Evolutionary conservation across 495 filamentous ascomycete genomes (phyloP).

Genomic region (Aspergillus leporis): DNA sequence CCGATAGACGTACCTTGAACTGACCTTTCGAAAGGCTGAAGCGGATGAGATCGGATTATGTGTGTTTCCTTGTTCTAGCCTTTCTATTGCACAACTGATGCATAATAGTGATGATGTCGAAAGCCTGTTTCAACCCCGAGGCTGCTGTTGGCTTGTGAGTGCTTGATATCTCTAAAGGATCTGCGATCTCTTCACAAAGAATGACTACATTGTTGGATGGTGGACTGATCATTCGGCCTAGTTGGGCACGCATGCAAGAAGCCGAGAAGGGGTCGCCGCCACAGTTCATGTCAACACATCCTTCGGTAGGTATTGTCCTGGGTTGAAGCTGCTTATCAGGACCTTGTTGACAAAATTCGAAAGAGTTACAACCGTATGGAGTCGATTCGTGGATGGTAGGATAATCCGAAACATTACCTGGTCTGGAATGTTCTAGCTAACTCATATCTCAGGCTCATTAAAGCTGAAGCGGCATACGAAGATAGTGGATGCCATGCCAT

Average conservation of each 20-base stretch:
- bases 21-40: slow-evolving; percentile 39
- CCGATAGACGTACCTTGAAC: background rate
- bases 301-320: slow-evolving; percentile 55
- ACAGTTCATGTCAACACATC: slow-evolving; percentile 86
- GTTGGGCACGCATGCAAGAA: slow-evolving; percentile 75
- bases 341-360: background rate
- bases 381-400: slow-evolving; percentile 65
- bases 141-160: slow-evolving; percentile 64
- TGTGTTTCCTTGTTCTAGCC: slow-evolving; percentile 32
- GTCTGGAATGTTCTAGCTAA: slow-evolving; percentile 5
- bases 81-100: slow-evolving; percentile 27
- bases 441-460: slow-evolving; percentile 27
- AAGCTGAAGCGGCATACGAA: slow-evolving; percentile 35
- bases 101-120: slow-evolving; percentile 58
- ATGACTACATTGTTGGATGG: background rate
- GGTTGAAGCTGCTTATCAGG: background rate
- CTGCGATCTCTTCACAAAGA: background rate
- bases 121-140: slow-evolving; percentile 70
- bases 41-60: slow-evolving; percentile 88
- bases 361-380: slow-evolving; percentile 68
- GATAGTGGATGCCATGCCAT: slow-evolving; percentile 36
- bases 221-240: slow-evolving; percentile 19
- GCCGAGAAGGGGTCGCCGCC: slow-evolving; percentile 58
- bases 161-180: background rate
- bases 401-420: background rate